A percentile compares a stretch with the other conserved stretches of the same genome.
Evolutionary conservation across 78 protist genomes (phyloP).

Genomic region (Dictyostelium firmibasis): DNA sequence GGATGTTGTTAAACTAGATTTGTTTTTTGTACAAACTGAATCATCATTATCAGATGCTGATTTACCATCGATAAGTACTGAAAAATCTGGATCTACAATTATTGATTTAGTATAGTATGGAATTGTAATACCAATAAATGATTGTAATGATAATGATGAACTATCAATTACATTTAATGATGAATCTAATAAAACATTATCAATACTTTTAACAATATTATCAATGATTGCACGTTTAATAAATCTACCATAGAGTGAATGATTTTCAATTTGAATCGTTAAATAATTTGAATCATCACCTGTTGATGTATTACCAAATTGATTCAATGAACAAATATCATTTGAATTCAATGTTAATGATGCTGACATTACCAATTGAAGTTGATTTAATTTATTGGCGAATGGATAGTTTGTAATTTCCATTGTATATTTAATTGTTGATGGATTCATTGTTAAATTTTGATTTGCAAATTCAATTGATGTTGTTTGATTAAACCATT

Average conservation of each 20-base stretch:
- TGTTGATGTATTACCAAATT: background rate
- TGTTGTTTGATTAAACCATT: background rate
- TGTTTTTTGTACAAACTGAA: background rate
- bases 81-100: constrained; percentile 23
- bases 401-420: background rate
- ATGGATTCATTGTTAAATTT: constrained; percentile 16
- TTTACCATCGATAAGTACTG: background rate
- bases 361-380: constrained; percentile 15
- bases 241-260: constrained; percentile 36
- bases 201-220: background rate
- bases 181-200: background rate
- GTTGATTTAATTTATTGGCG: background rate
- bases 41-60: background rate
- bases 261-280: background rate
- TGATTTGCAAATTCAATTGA: background rate
- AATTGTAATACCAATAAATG: constrained; percentile 26
- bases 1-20: background rate
- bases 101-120: background rate
- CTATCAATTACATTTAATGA: background rate
- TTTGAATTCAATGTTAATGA: background rate
- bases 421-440: constrained; percentile 6
- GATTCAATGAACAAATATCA: background rate
- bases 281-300: constrained; percentile 19
- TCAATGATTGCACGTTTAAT: constrained; percentile 26
- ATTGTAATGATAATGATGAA: background rate